Base-by-base conservation (phyloP, 768 basidiomycete genomes). In the Pulveroboletus sp. region DNA sequence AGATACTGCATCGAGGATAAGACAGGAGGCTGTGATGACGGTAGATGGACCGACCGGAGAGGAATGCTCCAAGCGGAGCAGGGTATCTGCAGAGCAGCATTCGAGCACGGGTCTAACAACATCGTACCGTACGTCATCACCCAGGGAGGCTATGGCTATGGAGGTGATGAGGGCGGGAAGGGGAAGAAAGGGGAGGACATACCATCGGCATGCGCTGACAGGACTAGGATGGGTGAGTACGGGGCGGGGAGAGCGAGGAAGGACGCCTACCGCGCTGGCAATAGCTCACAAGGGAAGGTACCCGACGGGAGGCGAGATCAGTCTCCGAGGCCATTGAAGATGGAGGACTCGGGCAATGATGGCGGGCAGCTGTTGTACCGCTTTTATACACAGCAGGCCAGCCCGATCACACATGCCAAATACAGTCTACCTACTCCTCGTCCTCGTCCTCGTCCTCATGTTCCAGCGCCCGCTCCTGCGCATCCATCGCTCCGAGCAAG, bases 401-500 rank as follows among this genome's bases (percentile, higher is more conserved):
- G 35, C 29, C 34, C 38, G 30, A 51, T 53, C 51, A 44, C 29
- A 41, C 48, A 17, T 48, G 50, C 64, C 59, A 53, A 59, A 64
- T 55, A 52, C 22, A 36, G 56, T 23, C 36, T 12, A 8, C 6
- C 35, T 47, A 23, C 38, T 47, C 27, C 31, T 53, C 45, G 24
- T 51, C 59, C 22, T 56, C 55, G 42, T 50, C 54, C 17, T 48
- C 60, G 14, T 79, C 82, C 24, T 78, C 75, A 5, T 66, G 71
- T 46, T 78, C 76, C 49, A 78, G 78, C 32, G 73, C 74, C 50
- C 72, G 71, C 61, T 84, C 82, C 61, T 89, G 80, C 1, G 88
- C 89, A 32, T 79, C 85, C 84, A 93, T 89, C 27, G 89, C 88
- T 27, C 87, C 89, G 19, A 90, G 72, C 39, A 93, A 65, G 62